Base-by-base conservation (phyloP, 805 yeast species). In the Monosporozyma aquatica region DNA sequence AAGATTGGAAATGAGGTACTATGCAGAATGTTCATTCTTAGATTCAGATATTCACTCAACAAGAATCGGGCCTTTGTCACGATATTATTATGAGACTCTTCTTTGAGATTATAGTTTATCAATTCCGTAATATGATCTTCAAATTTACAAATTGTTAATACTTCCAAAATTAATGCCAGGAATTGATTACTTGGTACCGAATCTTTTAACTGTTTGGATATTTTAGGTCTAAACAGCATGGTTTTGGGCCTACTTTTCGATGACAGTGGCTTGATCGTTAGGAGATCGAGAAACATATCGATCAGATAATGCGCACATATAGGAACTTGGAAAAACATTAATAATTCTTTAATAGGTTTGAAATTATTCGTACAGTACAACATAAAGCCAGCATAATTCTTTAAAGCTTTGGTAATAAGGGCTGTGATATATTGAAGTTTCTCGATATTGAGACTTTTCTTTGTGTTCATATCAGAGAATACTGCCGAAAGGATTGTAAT, bases 331-430 rank as follows among this genome's bases (percentile, higher is more conserved):
- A 92, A 65, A 56, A 87, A 80, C 34, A 69, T 61, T 2, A 89
- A 62, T 23, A 89, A 63, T 41, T 76, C 75, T 33, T 64, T 66
- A 18, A 89, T 55, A 8, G 80, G 71, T 43, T 66, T 64, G 47
- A 76, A 80, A 45, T 76, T 64, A 48, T 79, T 67, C 43, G 73
- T 68, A 1, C 82, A 71, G 51, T 80, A 74, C 13, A 81, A 74
- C 46, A 80, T 70, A 9, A 87, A 54, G 0, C 98, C 99, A 10
- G 82, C 70, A 77, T 90, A 81, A 26, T 78, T 71, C 47, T 85
- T 82, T 38, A 90, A 61, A 20, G 85, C 64, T 4, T 73, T 58
- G 0, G 82, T 64, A 2, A 90, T 58, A 7, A 86, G 67, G 34
- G 74, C 69, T 0, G 87, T 75, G 11, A 77, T 66, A 45, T 71